Percentiles rank a stretch among this genome's conserved stretches.
phyloP scores from a whole-genome alignment of 1,139 yeast species.

The Trichomonascaceae sp. region DNA sequence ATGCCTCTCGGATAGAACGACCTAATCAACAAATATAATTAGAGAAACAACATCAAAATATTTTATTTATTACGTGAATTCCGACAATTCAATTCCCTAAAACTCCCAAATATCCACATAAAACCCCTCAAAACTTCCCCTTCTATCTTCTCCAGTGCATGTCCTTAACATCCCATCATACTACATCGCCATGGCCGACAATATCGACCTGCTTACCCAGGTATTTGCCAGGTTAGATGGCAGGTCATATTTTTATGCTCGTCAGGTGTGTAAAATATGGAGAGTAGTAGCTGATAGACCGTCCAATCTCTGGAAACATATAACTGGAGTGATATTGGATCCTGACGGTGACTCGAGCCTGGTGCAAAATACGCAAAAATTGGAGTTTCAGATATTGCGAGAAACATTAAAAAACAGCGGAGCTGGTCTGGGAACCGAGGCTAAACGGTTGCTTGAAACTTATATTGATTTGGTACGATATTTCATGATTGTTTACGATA shows the following conservation, averaged over 20 bases:
- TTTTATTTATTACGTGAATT: too few relatives aligned
- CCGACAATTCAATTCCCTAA: background rate
- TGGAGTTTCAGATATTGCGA: background rate
- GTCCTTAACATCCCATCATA: background rate
- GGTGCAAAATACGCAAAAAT: background rate
- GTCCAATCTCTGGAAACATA: slow-evolving; percentile 5
- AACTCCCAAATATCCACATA: background rate
- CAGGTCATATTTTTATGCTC: slow-evolving; percentile 4
- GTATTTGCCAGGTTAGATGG: slow-evolving; percentile 4
- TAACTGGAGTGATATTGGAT: background rate
- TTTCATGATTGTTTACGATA: slow-evolving; percentile 4
- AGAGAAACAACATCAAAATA: background rate
- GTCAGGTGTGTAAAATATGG: slow-evolving; percentile 9
- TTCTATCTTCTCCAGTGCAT: background rate
- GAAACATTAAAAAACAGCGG: background rate
- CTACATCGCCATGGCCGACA: background rate
- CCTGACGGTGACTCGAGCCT: background rate
- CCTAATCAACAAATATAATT: background rate
- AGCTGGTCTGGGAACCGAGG: slow-evolving; percentile 1
- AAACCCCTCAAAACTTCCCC: background rate
- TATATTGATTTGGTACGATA: slow-evolving; percentile 5
- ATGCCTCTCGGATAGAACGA: too few relatives aligned
- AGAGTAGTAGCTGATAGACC: background rate
- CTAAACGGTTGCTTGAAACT: background rate
- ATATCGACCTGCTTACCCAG: slow-evolving; percentile 4